These are phyloP conservation scores for Periglandula ipomoeae DNA, from an alignment of 2,329 filamentous ascomycete species.

Conservation along the genomic window DNA sequence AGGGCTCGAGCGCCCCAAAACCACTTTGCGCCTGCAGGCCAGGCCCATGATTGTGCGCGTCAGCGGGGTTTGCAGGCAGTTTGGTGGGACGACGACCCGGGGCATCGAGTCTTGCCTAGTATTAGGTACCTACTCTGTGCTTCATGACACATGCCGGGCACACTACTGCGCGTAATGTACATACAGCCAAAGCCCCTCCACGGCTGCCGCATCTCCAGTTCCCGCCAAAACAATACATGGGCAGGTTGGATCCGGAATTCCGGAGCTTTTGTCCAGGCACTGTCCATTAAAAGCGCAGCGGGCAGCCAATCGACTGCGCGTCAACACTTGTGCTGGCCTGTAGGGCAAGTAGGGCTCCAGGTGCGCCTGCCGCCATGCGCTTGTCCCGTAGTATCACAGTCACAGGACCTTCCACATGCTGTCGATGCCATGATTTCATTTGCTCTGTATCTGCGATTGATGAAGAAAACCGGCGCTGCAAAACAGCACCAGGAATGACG, in stretches of 20 bases:
- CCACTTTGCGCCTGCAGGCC: neutral
- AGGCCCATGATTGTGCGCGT: slow-evolving; percentile 14
- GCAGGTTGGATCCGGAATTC: neutral
- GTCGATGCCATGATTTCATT: neutral
- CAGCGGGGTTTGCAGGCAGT: slow-evolving; percentile 2
- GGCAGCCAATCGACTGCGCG: slow-evolving; percentile 19
- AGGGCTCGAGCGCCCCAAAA: neutral
- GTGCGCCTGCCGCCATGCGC: neutral
- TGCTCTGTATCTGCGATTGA: neutral
- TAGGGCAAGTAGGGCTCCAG: slow-evolving; percentile 13
- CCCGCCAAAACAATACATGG: too few relatives aligned
- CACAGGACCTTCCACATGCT: slow-evolving; percentile 2
- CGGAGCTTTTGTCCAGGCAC: neutral
- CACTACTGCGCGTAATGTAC: too few relatives aligned
- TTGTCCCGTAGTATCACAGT: neutral
- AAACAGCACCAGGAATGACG: too few relatives aligned
- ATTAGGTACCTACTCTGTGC: too few relatives aligned
- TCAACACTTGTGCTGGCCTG: slow-evolving; percentile 15
- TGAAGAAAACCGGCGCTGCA: neutral
- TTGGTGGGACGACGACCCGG: too few relatives aligned
- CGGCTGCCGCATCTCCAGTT: too few relatives aligned
- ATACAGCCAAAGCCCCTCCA: too few relatives aligned
- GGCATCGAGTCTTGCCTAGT: too few relatives aligned
- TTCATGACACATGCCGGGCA: too few relatives aligned
- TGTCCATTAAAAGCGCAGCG: neutral